Conservation (phyloP, 257 asterid species). For the Ajuga chamaepitys region DNA sequence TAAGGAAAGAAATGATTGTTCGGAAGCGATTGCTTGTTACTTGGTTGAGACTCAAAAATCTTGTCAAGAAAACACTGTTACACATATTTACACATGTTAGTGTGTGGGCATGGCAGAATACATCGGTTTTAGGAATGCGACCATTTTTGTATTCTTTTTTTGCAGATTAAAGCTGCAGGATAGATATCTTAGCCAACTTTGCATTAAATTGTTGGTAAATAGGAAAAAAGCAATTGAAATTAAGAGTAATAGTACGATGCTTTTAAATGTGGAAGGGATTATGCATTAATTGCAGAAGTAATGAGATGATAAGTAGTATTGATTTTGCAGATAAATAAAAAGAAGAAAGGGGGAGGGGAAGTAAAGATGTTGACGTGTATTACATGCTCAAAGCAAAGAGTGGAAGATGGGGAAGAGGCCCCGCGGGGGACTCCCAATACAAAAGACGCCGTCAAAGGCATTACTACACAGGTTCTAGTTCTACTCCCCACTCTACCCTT, state of each 20-base stretch:
- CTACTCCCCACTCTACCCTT: background rate
- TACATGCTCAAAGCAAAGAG: constrained; percentile 88
- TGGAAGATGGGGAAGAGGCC: constrained; percentile 58
- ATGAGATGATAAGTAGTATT: too few species aligned
- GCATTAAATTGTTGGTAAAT: too few species aligned
- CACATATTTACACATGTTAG: too few species aligned
- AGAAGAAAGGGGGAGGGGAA: background rate
- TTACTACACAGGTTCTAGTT: constrained; percentile 67
- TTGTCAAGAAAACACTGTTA: too few species aligned
- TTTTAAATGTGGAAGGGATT: background rate
- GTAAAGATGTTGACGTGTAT: constrained; percentile 87
- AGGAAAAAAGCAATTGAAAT: too few species aligned
- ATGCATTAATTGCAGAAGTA: background rate
- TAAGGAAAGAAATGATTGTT: constrained; percentile 20
- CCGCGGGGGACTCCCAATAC: constrained; percentile 85
- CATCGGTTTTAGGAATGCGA: too few species aligned
- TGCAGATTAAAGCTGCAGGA: too few species aligned
- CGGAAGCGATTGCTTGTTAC: background rate
- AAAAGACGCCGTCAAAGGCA: constrained; percentile 98
- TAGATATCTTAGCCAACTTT: too few species aligned
- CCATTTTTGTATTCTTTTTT: too few species aligned
- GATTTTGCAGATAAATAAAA: constrained; percentile 22
- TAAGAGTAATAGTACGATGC: too few species aligned
- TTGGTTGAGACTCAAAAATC: background rate
- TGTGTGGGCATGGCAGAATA: too few species aligned